Evolutionary conservation across 2,329 filamentous ascomycete genomes (phyloP).

Genomic region (Phyllosticta citribraziliensis): DNA sequence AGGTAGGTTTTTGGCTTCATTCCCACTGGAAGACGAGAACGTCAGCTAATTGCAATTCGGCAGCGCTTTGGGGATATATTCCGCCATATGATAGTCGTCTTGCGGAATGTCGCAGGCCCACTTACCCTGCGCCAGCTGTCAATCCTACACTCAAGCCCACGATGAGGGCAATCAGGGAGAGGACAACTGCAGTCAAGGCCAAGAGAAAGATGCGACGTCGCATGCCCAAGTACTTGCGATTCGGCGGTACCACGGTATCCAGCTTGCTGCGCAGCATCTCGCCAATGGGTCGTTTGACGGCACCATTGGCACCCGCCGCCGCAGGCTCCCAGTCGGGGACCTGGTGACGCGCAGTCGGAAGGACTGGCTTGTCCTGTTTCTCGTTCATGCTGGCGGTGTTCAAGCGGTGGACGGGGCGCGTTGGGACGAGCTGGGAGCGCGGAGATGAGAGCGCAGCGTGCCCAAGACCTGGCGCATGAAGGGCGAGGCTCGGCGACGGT

Average conservation of each 20-base stretch:
- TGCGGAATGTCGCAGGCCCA: not conserved
- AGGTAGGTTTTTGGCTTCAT: slow-evolving; percentile 3
- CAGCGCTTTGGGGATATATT: not conserved
- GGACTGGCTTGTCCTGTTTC: not conserved
- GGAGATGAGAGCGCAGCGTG: not conserved
- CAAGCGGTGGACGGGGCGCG: not conserved
- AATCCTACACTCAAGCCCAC: slow-evolving; percentile 4
- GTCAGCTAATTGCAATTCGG: not conserved
- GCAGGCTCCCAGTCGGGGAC: slow-evolving; percentile 8
- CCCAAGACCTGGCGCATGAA: not conserved
- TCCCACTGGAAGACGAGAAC: not conserved
- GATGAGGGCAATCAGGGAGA: slow-evolving; percentile 2
- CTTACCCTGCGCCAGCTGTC: not conserved
- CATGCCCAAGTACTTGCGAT: slow-evolving; percentile 1
- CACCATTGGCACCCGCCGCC: not conserved
- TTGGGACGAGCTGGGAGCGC: not conserved
- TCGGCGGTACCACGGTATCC: not conserved
- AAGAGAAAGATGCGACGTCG: slow-evolving; percentile 2
- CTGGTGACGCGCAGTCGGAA: not conserved
- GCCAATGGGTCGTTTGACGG: not conserved
- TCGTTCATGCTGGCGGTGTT: not conserved
- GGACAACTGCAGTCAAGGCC: not conserved
- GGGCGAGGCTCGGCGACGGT: not conserved
- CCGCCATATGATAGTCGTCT: not conserved
- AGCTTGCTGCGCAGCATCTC: slow-evolving; percentile 3